phyloP scores from a whole-genome alignment of 2,329 filamentous ascomycete species.

The Trichocomaceae sp. region DNA sequence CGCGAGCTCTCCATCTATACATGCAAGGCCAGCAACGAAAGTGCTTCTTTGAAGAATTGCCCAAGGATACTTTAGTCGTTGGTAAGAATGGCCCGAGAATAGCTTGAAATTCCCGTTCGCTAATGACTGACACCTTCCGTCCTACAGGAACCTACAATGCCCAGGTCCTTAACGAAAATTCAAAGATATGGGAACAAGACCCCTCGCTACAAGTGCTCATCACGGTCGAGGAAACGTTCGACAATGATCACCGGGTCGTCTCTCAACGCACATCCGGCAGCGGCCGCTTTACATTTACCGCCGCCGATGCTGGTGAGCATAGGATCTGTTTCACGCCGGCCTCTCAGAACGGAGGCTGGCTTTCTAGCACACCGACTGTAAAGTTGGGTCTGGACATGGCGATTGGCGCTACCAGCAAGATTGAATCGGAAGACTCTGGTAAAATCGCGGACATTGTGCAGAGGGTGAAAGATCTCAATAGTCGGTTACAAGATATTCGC shows the following conservation, averaged over 20 bases:
- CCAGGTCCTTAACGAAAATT: constrained; percentile 71
- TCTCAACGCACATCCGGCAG: constrained; percentile 68
- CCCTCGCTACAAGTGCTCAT: constrained; percentile 76
- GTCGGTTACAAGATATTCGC: constrained; percentile 76
- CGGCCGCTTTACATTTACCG: constrained; percentile 92
- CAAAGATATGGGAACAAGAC: constrained; percentile 63
- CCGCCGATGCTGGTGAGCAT: constrained; percentile 92
- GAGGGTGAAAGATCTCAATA: constrained; percentile 84
- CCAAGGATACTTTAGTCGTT: constrained; percentile 93
- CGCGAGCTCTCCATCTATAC: constrained; percentile 90
- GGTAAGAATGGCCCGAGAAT: constrained; percentile 44
- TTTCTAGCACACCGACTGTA: constrained; percentile 62
- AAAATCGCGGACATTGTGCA: constrained; percentile 86
- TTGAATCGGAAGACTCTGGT: constrained; percentile 86
- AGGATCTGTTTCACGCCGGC: constrained; percentile 90
- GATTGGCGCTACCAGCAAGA: constrained; percentile 88
- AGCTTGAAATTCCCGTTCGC: not conserved
- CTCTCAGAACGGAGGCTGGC: constrained; percentile 64
- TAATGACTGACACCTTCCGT: not conserved
- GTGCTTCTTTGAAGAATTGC: constrained; percentile 97
- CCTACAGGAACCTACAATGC: constrained; percentile 71
- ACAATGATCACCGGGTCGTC: constrained; percentile 95
- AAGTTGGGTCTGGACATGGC: constrained; percentile 82
- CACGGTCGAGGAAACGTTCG: constrained; percentile 91
- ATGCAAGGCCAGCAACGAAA: constrained; percentile 79